Base-by-base conservation (phyloP, 176 grass and related monocot genomes). In the Eragrostis nindensis region DNA sequence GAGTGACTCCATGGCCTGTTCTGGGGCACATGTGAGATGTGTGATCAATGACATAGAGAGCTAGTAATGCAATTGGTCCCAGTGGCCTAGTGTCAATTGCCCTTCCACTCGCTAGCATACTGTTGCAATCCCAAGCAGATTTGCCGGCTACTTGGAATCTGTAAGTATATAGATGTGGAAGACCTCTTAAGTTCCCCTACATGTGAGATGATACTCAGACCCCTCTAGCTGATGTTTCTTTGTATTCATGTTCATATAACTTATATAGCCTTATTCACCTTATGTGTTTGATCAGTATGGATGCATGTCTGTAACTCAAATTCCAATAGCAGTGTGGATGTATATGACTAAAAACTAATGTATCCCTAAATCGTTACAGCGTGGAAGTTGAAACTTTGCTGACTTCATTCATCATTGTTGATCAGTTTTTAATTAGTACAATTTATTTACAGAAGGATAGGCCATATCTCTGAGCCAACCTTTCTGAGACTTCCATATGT, bases 1-100 rank as follows among this genome's bases (percentile, higher is more conserved):
- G 89, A 63, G 67, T 93, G 87, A 86, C 83, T 79, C 87, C 93
- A 50, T 93, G 90, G 93, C 91, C 90, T 71, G 90, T 90, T n/a
- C 53, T 92, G 53, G 90, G 96, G 68, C 70, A 93, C 74, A 73
- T 90, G 12, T 94, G 83, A 72, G 29, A 43, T 70, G 43, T 87
- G 73, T 53, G 40, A 77, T 74, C 71, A 3, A 26, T n/a, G 17
- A 64, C 15, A 25, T 73, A 78, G 76, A 67, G 25, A 26, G 32
- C 68, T 70, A 45, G 55, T 84, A 81, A 81, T 84, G 44, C 57
- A 80, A 26, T 68, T 82, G 41, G 25, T 29, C 30, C 46, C 45
- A 24, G 42, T 19, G 29, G 15, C 19, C 14, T 26, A 57, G 40
- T 13, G 13, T 41, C 4, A 44, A 22, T 78, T 43, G 32, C 48